These are phyloP conservation scores for Leucoagaricus sp. DNA, from an alignment of 1,284 basidiomycete species.

Conservation along the genomic window DNA sequence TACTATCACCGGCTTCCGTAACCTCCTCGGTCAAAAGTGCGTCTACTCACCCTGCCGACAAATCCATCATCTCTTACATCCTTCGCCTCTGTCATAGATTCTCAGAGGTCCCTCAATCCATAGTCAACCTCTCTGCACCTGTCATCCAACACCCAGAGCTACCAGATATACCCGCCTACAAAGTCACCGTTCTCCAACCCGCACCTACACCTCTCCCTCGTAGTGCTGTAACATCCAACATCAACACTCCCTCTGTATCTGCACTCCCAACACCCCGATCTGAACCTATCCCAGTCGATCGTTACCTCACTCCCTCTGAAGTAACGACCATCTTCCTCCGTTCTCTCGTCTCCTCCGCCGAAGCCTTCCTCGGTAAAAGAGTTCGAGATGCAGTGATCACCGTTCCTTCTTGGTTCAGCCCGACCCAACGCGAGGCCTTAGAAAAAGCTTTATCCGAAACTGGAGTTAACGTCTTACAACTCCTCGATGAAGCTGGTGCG, in stretches of 20 bases:
- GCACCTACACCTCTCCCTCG: constrained; percentile 59
- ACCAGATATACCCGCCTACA: constrained; percentile 81
- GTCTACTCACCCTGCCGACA: constrained; percentile 31
- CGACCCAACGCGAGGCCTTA: constrained; percentile 72
- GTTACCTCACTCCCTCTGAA: constrained; percentile 84
- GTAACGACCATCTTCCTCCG: constrained; percentile 86
- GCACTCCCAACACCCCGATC: constrained; percentile 74
- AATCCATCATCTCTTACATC: not conserved
- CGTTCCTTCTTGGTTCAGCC: constrained; percentile 77
- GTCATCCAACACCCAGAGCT: constrained; percentile 77
- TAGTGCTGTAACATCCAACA: constrained; percentile 34
- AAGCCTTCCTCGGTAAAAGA: constrained; percentile 89
- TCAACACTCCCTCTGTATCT: constrained; percentile 69
- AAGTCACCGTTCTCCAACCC: constrained; percentile 80
- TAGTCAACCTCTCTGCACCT: constrained; percentile 56
- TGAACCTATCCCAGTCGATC: constrained; percentile 76
- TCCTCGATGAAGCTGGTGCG: constrained; percentile 86
- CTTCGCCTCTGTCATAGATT: constrained; percentile 46
- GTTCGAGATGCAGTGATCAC: constrained; percentile 85
- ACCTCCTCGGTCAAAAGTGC: constrained; percentile 90
- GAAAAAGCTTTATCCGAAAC: constrained; percentile 78
- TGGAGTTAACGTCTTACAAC: constrained; percentile 82
- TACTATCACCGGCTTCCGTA: constrained; percentile 93
- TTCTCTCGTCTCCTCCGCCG: constrained; percentile 85
- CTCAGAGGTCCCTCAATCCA: constrained; percentile 68